Base-by-base conservation (phyloP, 75 land plant genomes). In the Cunninghamia lanceolata region DNA sequence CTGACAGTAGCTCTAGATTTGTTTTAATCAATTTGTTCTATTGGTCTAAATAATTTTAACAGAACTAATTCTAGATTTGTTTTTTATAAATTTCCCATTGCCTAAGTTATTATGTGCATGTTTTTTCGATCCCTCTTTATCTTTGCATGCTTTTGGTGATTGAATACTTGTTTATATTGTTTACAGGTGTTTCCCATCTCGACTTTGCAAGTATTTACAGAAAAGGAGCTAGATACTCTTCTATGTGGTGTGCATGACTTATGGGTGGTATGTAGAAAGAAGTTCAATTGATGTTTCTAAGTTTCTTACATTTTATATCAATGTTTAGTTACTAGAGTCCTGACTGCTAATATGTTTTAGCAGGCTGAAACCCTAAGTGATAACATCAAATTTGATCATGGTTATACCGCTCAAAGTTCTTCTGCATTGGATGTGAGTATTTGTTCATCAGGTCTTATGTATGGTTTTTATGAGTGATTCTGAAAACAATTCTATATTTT, bases 321-420 rank as follows among this genome's bases (percentile, higher is more conserved):
- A 8, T 82, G 40, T 85, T 39, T 21, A 66, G 9, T 84, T 50
- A 42, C n/a, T 84, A n/a, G 7, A 14, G n/a, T 50, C 21, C 25
- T 47, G 56, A 50, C n/a, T 30, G 32, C 40, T 43, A 13, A 28
- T 21, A 13, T 70, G 17, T 87, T 17, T 70, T 68, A 35, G 35
- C 87, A 86, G 83, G 52, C 83, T 52, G 83, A 88, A 86, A 80
- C 73, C 14, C 84, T 93, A 4, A 39, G 87, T 85, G 93, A 93
- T 53, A 85, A 93, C 80, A 59, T 93, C 28, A 92, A 93, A 87
- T 92, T 95, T 87, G 96, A 95, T 53, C 96, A 95, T 89, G 96
- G 96, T 53, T 95, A 95, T 86, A 95, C 92, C 1, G 89, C 93
- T 19, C 86, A 88, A 76, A 93, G 93, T 84, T 86, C 90, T 83